A percentile compares a stretch with the other conserved stretches of the same genome.
Evolutionary conservation across 768 basidiomycete species (phyloP).

Genomic region (Naganishia vaughanmartiniae): DNA sequence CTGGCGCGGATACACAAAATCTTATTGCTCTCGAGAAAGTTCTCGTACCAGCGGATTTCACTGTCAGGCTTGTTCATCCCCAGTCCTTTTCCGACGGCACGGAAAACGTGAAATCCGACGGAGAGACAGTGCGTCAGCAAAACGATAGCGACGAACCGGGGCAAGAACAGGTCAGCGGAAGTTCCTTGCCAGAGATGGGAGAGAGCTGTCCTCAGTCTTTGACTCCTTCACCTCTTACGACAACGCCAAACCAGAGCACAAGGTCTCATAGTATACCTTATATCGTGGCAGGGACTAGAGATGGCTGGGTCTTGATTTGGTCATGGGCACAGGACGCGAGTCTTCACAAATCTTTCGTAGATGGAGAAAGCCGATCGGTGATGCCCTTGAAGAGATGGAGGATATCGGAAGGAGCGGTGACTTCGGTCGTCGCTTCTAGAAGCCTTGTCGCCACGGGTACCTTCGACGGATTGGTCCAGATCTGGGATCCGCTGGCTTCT

Average conservation of each 20-base stretch:
- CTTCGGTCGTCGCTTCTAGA: constrained; percentile 39
- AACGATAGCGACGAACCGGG: neutral
- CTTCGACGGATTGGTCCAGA: constrained; percentile 41
- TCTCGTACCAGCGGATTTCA: constrained; percentile 17
- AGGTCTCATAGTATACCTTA: constrained; percentile 34
- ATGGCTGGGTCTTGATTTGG: constrained; percentile 40
- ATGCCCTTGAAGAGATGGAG: constrained; percentile 37
- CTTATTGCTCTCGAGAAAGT: neutral
- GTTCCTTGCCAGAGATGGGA: neutral
- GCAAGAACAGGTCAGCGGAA: neutral
- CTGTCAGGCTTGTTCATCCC: constrained; percentile 13
- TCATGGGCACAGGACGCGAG: constrained; percentile 33
- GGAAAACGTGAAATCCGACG: neutral
- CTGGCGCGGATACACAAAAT: neutral
- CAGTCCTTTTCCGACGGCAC: neutral
- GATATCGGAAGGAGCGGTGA: constrained; percentile 38
- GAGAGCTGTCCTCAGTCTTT: neutral
- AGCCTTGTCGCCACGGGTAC: constrained; percentile 43
- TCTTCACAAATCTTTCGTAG: neutral
- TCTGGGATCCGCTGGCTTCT: constrained; percentile 42
- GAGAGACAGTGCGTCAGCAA: neutral
- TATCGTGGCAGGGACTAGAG: constrained; percentile 39
- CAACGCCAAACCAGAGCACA: neutral
- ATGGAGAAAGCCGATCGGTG: neutral
- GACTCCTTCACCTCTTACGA: neutral